Evolutionary conservation across 768 basidiomycete genomes (phyloP).

Genomic region (Daedaleopsis nitida): DNA sequence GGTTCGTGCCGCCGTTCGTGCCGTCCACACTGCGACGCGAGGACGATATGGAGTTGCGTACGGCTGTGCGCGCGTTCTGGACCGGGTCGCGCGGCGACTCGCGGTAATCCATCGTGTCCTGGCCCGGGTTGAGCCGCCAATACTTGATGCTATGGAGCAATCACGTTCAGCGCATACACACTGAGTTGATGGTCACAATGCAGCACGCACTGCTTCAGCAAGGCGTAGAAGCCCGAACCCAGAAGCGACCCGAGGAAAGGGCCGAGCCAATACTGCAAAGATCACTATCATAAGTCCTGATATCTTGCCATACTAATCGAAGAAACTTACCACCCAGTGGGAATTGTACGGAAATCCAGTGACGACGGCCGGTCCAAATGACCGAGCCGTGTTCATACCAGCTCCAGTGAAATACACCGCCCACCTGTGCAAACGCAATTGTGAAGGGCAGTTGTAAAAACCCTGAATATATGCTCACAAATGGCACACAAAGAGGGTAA

Average conservation of each 20-base stretch:
- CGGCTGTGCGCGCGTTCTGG: slow-evolving; percentile 8
- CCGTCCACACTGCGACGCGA: slow-evolving; percentile 4
- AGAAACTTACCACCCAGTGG: slow-evolving; percentile 63
- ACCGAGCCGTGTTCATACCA: slow-evolving; percentile 66
- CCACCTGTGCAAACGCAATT: slow-evolving; percentile 40
- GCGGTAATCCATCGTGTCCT: slow-evolving; percentile 43
- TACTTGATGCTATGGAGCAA: slow-evolving; percentile 44
- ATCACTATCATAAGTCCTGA: no score
- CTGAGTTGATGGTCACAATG: neutral
- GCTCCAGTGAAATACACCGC: slow-evolving; percentile 66
- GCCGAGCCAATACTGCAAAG: slow-evolving; percentile 66
- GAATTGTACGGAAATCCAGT: slow-evolving; percentile 52
- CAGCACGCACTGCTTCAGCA: slow-evolving; percentile 51
- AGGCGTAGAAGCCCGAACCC: slow-evolving; percentile 55
- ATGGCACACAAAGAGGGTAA: slow-evolving; percentile 64
- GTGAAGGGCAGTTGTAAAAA: neutral
- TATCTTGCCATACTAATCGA: neutral
- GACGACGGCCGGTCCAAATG: slow-evolving; percentile 71
- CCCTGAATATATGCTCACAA: slow-evolving; percentile 49
- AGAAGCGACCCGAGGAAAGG: slow-evolving; percentile 68
- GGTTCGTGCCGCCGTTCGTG: neutral
- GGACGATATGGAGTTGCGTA: slow-evolving; percentile 10
- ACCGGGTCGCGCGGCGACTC: slow-evolving; percentile 46
- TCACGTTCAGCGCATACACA: neutral
- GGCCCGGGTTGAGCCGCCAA: slow-evolving; percentile 54